Evolutionary conservation across 768 basidiomycete genomes (phyloP).

Genomic region (Coprinellus micaceus): DNA sequence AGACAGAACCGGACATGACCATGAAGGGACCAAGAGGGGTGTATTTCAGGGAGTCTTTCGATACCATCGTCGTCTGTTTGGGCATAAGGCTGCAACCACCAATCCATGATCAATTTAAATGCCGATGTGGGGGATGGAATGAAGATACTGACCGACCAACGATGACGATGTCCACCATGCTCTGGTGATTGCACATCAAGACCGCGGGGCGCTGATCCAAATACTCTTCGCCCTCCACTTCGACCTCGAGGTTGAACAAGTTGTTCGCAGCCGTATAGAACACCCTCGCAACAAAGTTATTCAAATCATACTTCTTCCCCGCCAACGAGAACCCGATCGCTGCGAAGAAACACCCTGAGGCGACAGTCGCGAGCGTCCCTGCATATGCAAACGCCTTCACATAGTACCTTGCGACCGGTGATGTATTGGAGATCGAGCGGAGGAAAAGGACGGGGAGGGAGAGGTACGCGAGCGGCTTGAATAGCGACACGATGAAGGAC

Average conservation of each 20-base stretch:
- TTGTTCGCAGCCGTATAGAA: slow-evolving; percentile 73
- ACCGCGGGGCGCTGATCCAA: slow-evolving; percentile 69
- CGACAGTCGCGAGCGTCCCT: slow-evolving; percentile 64
- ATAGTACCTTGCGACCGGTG: slow-evolving; percentile 64
- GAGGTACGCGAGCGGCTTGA: slow-evolving; percentile 73
- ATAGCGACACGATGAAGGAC: slow-evolving; percentile 56
- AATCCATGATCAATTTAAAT: slow-evolving; percentile 7
- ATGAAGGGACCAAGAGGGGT: slow-evolving; percentile 90
- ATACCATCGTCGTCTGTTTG: slow-evolving; percentile 78
- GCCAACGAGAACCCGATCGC: slow-evolving; percentile 62
- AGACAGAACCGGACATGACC: slow-evolving; percentile 85
- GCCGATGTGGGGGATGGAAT: not conserved
- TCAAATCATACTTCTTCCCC: slow-evolving; percentile 75
- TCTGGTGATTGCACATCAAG: slow-evolving; percentile 89
- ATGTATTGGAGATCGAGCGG: slow-evolving; percentile 52
- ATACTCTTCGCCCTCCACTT: slow-evolving; percentile 85
- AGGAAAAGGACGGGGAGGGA: slow-evolving; percentile 70
- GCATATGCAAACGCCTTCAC: slow-evolving; percentile 70
- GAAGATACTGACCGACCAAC: slow-evolving; percentile 62
- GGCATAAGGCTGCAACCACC: slow-evolving; percentile 66
- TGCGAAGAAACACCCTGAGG: slow-evolving; percentile 67
- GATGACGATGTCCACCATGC: slow-evolving; percentile 82
- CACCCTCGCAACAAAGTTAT: slow-evolving; percentile 75
- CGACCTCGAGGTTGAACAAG: slow-evolving; percentile 61
- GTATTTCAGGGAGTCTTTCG: slow-evolving; percentile 86